phyloP scores from a whole-genome alignment of 108 stramenopile genomes.

The Cyclotella cryptica region DNA sequence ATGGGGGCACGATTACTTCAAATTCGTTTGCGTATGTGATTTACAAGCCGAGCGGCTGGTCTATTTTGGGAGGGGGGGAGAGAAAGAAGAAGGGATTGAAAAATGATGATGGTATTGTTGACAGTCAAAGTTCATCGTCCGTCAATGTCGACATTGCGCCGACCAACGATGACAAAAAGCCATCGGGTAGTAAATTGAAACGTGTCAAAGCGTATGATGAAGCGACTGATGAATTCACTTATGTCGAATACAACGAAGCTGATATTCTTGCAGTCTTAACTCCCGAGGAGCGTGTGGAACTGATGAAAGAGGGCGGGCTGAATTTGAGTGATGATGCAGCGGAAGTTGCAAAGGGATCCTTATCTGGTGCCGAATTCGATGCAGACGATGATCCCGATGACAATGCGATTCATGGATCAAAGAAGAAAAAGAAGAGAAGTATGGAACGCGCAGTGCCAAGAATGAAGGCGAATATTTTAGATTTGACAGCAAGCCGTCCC shows the following conservation, averaged over 20 bases:
- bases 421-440: slow-evolving; percentile 25
- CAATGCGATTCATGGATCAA: background rate
- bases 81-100: slow-evolving; percentile 33
- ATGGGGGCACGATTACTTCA: slow-evolving; percentile 39
- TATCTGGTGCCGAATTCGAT: slow-evolving; percentile 33
- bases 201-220: slow-evolving; percentile 63
- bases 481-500: slow-evolving; percentile 50
- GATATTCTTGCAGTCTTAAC: slow-evolving; percentile 75
- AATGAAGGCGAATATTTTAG: slow-evolving; percentile 41
- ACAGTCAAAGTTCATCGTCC: background rate
- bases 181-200: slow-evolving; percentile 34
- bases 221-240: slow-evolving; percentile 52
- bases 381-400: slow-evolving; percentile 29
- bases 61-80: slow-evolving; percentile 64
- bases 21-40: slow-evolving; percentile 76
- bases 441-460: slow-evolving; percentile 3
- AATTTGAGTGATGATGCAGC: slow-evolving; percentile 35
- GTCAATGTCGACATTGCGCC: background rate
- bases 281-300: slow-evolving; percentile 62
- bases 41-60: slow-evolving; percentile 83
- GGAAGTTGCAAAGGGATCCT: slow-evolving; percentile 27
- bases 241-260: slow-evolving; percentile 72
- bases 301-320: slow-evolving; percentile 54
- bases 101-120: background rate
- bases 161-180: slow-evolving; percentile 1